Percentiles rank a stretch among this genome's conserved stretches.
These are phyloP conservation scores for Xylariales sp. DNA, from an alignment of 2,329 filamentous ascomycete genomes.

Conservation along the genomic window DNA sequence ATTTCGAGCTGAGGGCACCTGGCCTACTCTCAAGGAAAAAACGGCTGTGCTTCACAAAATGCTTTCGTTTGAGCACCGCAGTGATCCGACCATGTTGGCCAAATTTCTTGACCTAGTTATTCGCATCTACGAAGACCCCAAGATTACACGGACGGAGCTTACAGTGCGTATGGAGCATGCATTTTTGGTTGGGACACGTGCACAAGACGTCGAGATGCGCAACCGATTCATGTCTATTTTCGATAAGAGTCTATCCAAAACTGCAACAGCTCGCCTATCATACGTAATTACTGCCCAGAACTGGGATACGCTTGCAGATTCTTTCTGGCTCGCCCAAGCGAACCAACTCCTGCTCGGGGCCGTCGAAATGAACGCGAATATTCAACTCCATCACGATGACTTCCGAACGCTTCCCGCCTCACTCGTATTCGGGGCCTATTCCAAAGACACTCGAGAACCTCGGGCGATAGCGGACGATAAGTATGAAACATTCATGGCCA, in stretches of 20 bases:
- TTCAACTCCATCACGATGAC: slow-evolving; percentile 85
- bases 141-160: slow-evolving; percentile 92
- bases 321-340: slow-evolving; percentile 96
- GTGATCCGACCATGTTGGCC: slow-evolving; percentile 85
- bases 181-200: slow-evolving; percentile 93
- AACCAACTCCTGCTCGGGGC: slow-evolving; percentile 92
- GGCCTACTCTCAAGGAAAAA: slow-evolving; percentile 98
- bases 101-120: slow-evolving; percentile 97
- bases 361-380: slow-evolving; percentile 83
- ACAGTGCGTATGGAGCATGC: slow-evolving; percentile 98
- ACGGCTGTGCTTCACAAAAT: slow-evolving; percentile 99
- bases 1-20: slow-evolving; percentile 93
- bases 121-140: slow-evolving; percentile 96
- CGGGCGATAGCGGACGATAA: slow-evolving; percentile 83
- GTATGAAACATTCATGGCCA: slow-evolving; percentile 81
- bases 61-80: slow-evolving; percentile 90
- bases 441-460: slow-evolving; percentile 72
- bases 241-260: slow-evolving; percentile 92
- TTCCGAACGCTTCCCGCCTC: slow-evolving; percentile 82
- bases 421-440: slow-evolving; percentile 77
- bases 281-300: slow-evolving; percentile 94
- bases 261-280: slow-evolving; percentile 85
- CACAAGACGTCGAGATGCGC: slow-evolving; percentile 94
- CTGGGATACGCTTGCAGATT: slow-evolving; percentile 94
- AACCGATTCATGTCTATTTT: slow-evolving; percentile 98